These are phyloP conservation scores for Platismatia glauca DNA, from an alignment of 495 filamentous ascomycete genomes.

Conservation along the genomic window DNA sequence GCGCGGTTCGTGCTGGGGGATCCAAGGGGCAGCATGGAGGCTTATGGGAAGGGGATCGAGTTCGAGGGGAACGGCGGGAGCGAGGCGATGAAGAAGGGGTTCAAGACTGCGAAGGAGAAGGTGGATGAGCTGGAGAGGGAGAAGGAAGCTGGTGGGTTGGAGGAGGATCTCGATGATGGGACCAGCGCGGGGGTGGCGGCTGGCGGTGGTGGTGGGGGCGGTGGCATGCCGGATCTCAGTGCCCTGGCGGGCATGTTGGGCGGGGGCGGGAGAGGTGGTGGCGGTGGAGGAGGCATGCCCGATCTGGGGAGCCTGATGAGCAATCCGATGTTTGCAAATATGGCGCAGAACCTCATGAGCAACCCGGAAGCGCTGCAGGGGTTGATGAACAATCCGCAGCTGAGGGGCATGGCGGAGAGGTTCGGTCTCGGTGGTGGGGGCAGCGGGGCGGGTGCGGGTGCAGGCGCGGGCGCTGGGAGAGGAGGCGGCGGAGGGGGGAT, in stretches of 20 bases:
- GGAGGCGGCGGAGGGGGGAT: slow-evolving; percentile 55
- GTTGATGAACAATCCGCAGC: slow-evolving; percentile 85
- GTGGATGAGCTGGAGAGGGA: slow-evolving; percentile 59
- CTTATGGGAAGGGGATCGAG: slow-evolving; percentile 87
- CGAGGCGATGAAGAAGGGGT: slow-evolving; percentile 88
- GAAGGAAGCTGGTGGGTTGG: slow-evolving; percentile 38
- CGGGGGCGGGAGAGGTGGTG: slow-evolving; percentile 48
- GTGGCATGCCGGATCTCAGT: slow-evolving; percentile 63
- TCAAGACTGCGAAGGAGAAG: slow-evolving; percentile 77
- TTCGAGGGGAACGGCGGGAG: slow-evolving; percentile 85
- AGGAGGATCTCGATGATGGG: slow-evolving; percentile 41
- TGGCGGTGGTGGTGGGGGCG: slow-evolving; percentile 46
- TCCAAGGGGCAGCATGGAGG: slow-evolving; percentile 84
- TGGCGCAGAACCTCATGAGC: slow-evolving; percentile 94
- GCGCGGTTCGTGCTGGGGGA: slow-evolving; percentile 86
- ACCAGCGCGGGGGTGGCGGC: slow-evolving; percentile 34
- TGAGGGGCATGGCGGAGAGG: slow-evolving; percentile 70
- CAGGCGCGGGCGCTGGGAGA: slow-evolving; percentile 19
- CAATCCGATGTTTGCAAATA: slow-evolving; percentile 94
- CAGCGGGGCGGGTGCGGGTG: slow-evolving; percentile 39
- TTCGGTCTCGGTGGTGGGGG: slow-evolving; percentile 46
- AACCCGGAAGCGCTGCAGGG: slow-evolving; percentile 86
- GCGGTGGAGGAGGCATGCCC: slow-evolving; percentile 71
- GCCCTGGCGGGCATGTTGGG: slow-evolving; percentile 65
- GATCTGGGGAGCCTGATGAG: slow-evolving; percentile 80